These are phyloP conservation scores for Fusarium camptoceras DNA, from an alignment of 2,329 filamentous ascomycete species.

Conservation along the genomic window DNA sequence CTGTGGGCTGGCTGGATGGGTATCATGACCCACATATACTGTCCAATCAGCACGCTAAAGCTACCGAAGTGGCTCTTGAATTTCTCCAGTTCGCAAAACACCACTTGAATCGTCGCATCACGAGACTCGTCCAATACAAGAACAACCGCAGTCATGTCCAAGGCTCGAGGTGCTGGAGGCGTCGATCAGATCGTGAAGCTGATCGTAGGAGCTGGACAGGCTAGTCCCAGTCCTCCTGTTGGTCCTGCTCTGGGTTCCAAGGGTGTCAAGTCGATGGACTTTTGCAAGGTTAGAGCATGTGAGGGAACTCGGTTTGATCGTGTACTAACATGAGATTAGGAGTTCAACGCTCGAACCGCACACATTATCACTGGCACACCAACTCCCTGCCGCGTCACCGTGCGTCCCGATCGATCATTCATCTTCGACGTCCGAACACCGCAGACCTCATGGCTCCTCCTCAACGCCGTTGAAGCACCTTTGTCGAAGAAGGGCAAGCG, in stretches of 20 bases:
- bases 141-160: slow-evolving; percentile 62
- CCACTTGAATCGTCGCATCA: slow-evolving; percentile 5
- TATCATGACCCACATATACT: slow-evolving; percentile 12
- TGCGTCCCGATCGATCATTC: slow-evolving; percentile 93
- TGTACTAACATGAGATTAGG: slow-evolving; percentile 64
- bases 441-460: slow-evolving; percentile 89
- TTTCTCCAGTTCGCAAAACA: slow-evolving; percentile 46
- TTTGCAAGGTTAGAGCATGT: slow-evolving; percentile 83
- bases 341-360: slow-evolving; percentile 95
- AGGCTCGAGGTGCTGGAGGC: slow-evolving; percentile 55
- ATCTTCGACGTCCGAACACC: slow-evolving; percentile 93
- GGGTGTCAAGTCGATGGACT: slow-evolving; percentile 99
- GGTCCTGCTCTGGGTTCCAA: slow-evolving; percentile 96
- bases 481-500: slow-evolving; percentile 77
- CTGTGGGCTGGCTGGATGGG: slow-evolving; percentile 38
- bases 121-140: slow-evolving; percentile 21
- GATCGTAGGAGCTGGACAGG: slow-evolving; percentile 96
- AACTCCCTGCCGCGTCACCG: slow-evolving; percentile 88
- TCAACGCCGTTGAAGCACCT: slow-evolving; percentile 83
- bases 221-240: slow-evolving; percentile 93
- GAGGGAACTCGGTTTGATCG: neutral
- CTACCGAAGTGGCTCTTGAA: slow-evolving; percentile 30
- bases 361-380: slow-evolving; percentile 86
- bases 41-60: slow-evolving; percentile 42
- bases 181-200: slow-evolving; percentile 90